phyloP scores from a whole-genome alignment of 2,329 filamentous ascomycete species.

The Metarhizium anisopliae region DNA sequence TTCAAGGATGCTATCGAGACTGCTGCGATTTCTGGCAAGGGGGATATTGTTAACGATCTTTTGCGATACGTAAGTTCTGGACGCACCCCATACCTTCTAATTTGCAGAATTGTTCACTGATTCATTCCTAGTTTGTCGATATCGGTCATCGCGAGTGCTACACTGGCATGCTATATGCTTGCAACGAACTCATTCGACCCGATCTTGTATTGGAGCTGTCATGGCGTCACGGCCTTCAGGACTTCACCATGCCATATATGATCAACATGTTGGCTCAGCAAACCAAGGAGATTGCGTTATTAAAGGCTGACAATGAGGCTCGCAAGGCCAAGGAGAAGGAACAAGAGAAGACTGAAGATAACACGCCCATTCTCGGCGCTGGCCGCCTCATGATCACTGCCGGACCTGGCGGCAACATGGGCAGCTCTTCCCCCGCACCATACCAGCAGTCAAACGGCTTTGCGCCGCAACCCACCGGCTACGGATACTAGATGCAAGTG shows the following conservation, averaged over 20 bases:
- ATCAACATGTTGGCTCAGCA: conserved; percentile 96
- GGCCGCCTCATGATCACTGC: conserved; percentile 93
- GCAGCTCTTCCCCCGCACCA: conserved; percentile 51
- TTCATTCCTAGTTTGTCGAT: conserved; percentile 74
- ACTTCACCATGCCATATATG: conserved; percentile 99
- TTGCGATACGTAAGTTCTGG: conserved; percentile 79
- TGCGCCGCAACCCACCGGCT: conserved; percentile 79
- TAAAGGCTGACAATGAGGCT: conserved; percentile 95
- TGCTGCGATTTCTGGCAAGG: conserved; percentile 81
- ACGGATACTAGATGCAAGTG: conserved; percentile 43
- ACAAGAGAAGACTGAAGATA: conserved; percentile 80
- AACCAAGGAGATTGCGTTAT: conserved; percentile 69
- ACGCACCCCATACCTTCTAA: background rate
- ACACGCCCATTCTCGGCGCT: conserved; percentile 83
- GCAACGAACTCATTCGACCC: conserved; percentile 91
- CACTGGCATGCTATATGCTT: conserved; percentile 98
- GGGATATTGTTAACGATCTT: conserved; percentile 89
- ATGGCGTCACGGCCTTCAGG: conserved; percentile 87
- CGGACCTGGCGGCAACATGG: conserved; percentile 54
- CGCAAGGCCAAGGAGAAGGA: conserved; percentile 68
- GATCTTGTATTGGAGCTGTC: conserved; percentile 92
- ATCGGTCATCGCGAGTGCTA: conserved; percentile 99
- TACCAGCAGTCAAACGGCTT: conserved; percentile 80
- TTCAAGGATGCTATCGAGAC: conserved; percentile 99
- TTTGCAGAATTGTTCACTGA: background rate